These are phyloP conservation scores for Pythium folliculosum DNA, from an alignment of 352 stramenopile genomes.

Conservation along the genomic window DNA sequence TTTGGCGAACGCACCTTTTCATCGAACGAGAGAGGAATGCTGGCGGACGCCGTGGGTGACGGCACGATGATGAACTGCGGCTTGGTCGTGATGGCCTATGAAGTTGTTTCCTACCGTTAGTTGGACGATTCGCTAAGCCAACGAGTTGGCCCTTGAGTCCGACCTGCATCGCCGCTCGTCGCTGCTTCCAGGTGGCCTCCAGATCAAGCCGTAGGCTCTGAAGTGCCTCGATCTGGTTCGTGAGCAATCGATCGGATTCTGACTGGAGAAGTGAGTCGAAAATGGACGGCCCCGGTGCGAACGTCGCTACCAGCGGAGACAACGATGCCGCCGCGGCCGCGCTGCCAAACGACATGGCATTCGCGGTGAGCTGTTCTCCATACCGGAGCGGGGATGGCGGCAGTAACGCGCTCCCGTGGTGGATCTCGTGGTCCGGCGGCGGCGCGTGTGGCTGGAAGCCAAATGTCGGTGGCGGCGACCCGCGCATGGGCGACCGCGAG, in stretches of 20 bases:
- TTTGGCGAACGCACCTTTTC: conserved; percentile 10
- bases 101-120: too few species aligned
- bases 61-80: conserved; percentile 12
- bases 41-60: conserved; percentile 1
- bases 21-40: conserved; percentile 17
- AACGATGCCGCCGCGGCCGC: background rate
- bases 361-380: background rate
- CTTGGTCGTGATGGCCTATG: conserved; percentile 9
- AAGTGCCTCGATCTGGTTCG: conserved; percentile 43
- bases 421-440: background rate
- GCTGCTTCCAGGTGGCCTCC: conserved; percentile 29
- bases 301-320: conserved; percentile 25
- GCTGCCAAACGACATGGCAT: background rate
- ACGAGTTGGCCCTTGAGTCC: too few species aligned
- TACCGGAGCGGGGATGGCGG: conserved; percentile 15
- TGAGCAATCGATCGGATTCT: conserved; percentile 30
- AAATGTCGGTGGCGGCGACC: background rate
- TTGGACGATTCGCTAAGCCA: background rate
- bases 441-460: background rate
- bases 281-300: conserved; percentile 41
- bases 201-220: conserved; percentile 45
- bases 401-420: conserved; percentile 6
- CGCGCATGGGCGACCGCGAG: conserved; percentile 1
- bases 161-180: conserved; percentile 23
- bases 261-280: conserved; percentile 58